Percentiles rank a stretch among this genome's conserved stretches.
These are phyloP conservation scores for Puccinellia tenuiflora DNA, from an alignment of 176 grass and related monocot genomes.

Conservation along the genomic window DNA sequence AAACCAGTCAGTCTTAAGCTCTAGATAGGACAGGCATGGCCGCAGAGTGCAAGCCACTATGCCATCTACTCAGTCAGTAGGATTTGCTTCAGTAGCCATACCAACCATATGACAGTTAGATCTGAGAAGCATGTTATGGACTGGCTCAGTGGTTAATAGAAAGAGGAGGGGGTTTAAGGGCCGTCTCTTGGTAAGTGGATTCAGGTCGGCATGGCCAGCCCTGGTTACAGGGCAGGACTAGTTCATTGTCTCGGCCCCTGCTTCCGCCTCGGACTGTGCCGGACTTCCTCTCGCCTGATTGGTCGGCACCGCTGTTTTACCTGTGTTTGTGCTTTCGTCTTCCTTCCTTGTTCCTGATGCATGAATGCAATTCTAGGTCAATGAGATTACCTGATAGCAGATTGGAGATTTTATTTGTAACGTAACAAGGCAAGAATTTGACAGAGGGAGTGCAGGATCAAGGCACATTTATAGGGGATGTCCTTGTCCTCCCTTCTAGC, in stretches of 20 bases:
- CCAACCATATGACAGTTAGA: background rate
- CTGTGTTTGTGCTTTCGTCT: background rate
- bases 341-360: background rate
- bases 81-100: background rate
- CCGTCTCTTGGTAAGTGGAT: background rate
- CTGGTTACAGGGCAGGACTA: background rate
- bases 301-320: slow-evolving; percentile 28
- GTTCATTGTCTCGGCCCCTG: slow-evolving; percentile 3
- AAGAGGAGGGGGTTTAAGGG: background rate
- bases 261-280: slow-evolving; percentile 52
- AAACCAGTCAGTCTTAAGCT: background rate
- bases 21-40: background rate
- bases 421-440: background rate
- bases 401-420: background rate
- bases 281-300: slow-evolving; percentile 72
- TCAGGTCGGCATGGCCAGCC: background rate
- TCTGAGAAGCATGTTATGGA: background rate
- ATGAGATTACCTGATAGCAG: background rate
- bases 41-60: background rate
- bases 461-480: background rate
- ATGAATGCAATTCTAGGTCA: background rate
- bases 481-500: background rate
- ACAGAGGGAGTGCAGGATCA: background rate
- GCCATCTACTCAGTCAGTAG: background rate
- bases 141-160: background rate